A percentile compares a stretch with the other conserved stretches of the same genome.
These are phyloP conservation scores for Ilex asprella DNA, from an alignment of 257 asterid genomes.

Conservation along the genomic window DNA sequence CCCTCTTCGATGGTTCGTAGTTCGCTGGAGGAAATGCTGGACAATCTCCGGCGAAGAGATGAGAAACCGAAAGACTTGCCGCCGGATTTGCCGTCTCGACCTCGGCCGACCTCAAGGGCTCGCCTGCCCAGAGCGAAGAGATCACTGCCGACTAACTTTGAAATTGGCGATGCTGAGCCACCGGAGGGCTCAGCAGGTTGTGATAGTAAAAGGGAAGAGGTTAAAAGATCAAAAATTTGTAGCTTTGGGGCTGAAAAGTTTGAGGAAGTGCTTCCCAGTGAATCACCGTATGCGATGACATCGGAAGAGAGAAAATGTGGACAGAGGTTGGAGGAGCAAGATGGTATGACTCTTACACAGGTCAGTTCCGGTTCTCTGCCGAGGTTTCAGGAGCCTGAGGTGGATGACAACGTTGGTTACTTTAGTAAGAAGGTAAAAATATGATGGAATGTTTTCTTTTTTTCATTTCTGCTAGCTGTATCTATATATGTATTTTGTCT, in stretches of 20 bases:
- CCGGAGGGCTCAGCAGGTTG: slow-evolving; percentile 17
- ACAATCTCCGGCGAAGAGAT: slow-evolving; percentile 56
- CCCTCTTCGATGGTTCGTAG: slow-evolving; percentile 57
- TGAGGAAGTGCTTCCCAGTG: slow-evolving; percentile 31
- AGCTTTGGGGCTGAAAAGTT: slow-evolving; percentile 42
- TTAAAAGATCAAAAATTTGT: slow-evolving; percentile 21
- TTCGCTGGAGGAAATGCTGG: slow-evolving; percentile 95
- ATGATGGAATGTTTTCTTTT: background rate
- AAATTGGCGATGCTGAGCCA: slow-evolving; percentile 21
- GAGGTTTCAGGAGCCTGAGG: slow-evolving; percentile 34
- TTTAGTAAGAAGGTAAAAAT: slow-evolving; percentile 48
- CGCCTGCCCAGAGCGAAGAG: slow-evolving; percentile 67
- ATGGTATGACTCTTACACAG: slow-evolving; percentile 20
- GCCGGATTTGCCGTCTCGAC: slow-evolving; percentile 83
- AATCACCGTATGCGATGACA: slow-evolving; percentile 38
- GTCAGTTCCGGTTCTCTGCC: slow-evolving; percentile 23
- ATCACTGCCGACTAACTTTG: slow-evolving; percentile 34
- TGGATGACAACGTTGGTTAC: slow-evolving; percentile 46
- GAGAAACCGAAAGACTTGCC: slow-evolving; percentile 52
- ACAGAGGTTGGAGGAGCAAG: slow-evolving; percentile 23
- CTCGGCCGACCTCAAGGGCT: slow-evolving; percentile 46
- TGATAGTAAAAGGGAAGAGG: slow-evolving; percentile 15
- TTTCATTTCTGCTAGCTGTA: too few relatives aligned
- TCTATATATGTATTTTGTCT: too few relatives aligned
- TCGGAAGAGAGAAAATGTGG: slow-evolving; percentile 17